These are phyloP conservation scores for Cantharellus anzutake DNA, from an alignment of 768 basidiomycete genomes.

Conservation along the genomic window DNA sequence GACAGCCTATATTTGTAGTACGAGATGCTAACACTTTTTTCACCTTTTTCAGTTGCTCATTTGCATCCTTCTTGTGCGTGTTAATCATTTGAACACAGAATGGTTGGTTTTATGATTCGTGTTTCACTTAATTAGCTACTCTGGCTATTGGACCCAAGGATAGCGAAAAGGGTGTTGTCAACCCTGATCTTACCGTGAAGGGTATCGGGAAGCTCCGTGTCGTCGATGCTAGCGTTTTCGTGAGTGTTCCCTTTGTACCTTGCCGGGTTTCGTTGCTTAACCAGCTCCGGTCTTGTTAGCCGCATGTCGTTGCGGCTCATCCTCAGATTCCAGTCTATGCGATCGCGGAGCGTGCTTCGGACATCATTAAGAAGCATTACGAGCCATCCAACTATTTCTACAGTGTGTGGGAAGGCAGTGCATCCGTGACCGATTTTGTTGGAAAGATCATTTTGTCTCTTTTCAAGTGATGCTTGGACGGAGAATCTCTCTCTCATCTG, in stretches of 20 bases:
- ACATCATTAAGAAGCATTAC: not conserved
- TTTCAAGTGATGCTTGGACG: too few species aligned
- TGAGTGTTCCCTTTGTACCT: not conserved
- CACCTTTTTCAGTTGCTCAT: not conserved
- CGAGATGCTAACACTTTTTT: too few species aligned
- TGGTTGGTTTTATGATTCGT: too few species aligned
- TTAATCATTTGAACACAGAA: too few species aligned
- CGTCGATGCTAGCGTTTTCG: conserved; percentile 25
- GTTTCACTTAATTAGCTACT: not conserved
- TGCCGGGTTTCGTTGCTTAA: not conserved
- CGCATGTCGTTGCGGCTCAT: not conserved
- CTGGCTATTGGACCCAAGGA: not conserved
- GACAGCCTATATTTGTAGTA: too few species aligned
- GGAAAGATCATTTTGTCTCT: too few species aligned
- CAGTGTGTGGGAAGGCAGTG: too few species aligned
- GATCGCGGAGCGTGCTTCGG: not conserved
- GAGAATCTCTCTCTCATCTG: too few species aligned
- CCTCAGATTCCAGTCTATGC: not conserved
- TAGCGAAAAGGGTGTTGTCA: conserved; percentile 22
- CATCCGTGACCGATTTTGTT: too few species aligned
- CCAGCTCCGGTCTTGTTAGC: not conserved
- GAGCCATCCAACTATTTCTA: too few species aligned
- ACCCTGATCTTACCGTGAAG: conserved; percentile 24
- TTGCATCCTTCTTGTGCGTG: not conserved
- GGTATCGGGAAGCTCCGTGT: conserved; percentile 26